Evolutionary conservation across 164 flowering plant genomes (phyloP), one percentile per base, ranked within the genome.

Genomic region (Sextonia rubra): DNA sequence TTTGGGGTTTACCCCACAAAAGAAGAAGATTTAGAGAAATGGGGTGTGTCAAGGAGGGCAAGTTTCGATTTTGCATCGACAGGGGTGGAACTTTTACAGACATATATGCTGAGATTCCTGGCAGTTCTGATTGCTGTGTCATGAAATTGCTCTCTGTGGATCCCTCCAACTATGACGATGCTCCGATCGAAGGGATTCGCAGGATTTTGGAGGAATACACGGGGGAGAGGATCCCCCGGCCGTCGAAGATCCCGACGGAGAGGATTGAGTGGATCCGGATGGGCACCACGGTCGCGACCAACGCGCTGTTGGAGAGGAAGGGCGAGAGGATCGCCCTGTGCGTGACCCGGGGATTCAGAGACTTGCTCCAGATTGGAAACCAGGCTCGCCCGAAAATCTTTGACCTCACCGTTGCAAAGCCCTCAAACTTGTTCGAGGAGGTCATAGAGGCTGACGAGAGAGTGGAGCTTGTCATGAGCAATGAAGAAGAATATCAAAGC

Each of bases 1-100:
- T 37, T 37, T 37, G 8, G 44, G 44, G 44, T 37, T 37, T 37
- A 37, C 44, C 5, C 0, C 5, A 8, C 44, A 37, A 37, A 20
- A 60, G 26, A 14, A 24, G 29, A 64, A 29, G 64, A 73, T 48
- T 65, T 23, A 11, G 44, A 26, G 65, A 67, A 74, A 89, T 86
- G 91, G 88, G 86, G 55, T 79, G 83, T 77, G 44, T 69, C 3
- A 74, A 70, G 29, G 82, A 77, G 52, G 86, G 80, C 75, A 88
- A 86, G 66, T 83, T 90, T 48, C 83, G 83, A 72, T 87, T 90
- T 67, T 90, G 94, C 73, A 90, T 95, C 9, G 99, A 95, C 73
- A 86, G 99, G 82, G 99, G 99, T 4, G 98, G 99, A 56, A 95
- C 99, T 7, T 95, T 95, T 75, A 95, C 99, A n/a, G 99, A 95